phyloP scores from a whole-genome alignment of 345 rosid genomes.

The Turritis glabra region DNA sequence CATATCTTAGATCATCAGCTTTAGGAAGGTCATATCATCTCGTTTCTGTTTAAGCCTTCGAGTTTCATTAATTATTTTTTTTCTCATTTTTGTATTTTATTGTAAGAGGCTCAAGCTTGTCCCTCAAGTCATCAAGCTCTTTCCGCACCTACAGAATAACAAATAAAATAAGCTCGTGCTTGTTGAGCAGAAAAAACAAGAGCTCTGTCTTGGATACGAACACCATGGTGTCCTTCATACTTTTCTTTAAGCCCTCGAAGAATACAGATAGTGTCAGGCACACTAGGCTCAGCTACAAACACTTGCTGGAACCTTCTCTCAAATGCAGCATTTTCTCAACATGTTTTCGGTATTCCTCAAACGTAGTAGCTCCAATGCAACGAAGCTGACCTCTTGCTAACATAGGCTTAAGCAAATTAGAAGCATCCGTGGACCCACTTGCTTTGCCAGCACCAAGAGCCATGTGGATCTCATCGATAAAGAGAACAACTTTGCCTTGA shows the following conservation, averaged over 20 bases:
- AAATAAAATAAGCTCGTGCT: too few relatives aligned
- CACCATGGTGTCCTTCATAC: constrained; percentile 94
- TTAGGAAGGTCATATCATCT: constrained; percentile 79
- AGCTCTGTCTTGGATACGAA: constrained; percentile 78
- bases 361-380: constrained; percentile 88
- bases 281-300: constrained; percentile 89
- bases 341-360: constrained; percentile 81
- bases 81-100: constrained; percentile 89
- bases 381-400: constrained; percentile 91
- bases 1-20: constrained; percentile 79
- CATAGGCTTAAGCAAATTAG: constrained; percentile 90
- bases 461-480: constrained; percentile 91
- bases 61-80: constrained; percentile 73
- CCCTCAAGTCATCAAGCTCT: constrained; percentile 88
- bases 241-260: constrained; percentile 88
- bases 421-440: constrained; percentile 86
- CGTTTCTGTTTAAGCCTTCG: constrained; percentile 71
- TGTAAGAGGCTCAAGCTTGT: constrained; percentile 76
- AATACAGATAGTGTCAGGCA: constrained; percentile 70
- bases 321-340: constrained; percentile 96
- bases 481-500: constrained; percentile 81
- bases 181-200: constrained; percentile 76
- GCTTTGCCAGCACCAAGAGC: constrained; percentile 89
- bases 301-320: constrained; percentile 92
- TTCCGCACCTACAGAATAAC: constrained; percentile 60